A percentile compares a stretch with the other conserved stretches of the same genome.
phyloP scores from a whole-genome alignment of 2,329 filamentous ascomycete species.

The Coniochaeta sp. region DNA sequence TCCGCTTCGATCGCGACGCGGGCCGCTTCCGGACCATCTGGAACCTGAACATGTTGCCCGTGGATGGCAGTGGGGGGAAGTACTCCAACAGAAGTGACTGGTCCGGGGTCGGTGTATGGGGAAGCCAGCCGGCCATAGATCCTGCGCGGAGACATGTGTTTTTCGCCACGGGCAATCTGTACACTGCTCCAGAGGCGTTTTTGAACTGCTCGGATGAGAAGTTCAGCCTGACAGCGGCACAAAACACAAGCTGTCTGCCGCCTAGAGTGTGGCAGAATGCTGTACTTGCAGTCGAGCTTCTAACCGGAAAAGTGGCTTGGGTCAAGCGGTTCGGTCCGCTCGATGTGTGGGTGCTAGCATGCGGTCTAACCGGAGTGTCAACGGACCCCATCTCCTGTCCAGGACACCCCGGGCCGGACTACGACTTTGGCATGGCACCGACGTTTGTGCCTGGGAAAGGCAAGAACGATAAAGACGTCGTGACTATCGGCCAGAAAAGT shows the following conservation, averaged over 20 bases:
- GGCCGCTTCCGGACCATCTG: constrained; percentile 14
- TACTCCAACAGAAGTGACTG: constrained; percentile 12
- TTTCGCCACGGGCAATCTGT: constrained; percentile 23
- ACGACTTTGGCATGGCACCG: constrained; percentile 19
- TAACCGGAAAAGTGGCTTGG: constrained; percentile 17
- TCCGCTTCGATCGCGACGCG: constrained; percentile 5
- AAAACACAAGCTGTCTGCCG: constrained; percentile 14
- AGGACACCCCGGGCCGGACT: constrained; percentile 9
- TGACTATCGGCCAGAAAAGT: constrained; percentile 24
- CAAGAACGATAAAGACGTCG: constrained; percentile 12
- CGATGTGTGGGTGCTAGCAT: constrained; percentile 15
- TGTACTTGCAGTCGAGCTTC: constrained; percentile 18
- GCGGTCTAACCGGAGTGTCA: not conserved
- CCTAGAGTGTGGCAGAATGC: constrained; percentile 17
- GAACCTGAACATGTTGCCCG: constrained; percentile 8
- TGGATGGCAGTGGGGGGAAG: not conserved
- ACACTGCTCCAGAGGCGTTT: constrained; percentile 14
- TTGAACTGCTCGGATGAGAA: constrained; percentile 12
- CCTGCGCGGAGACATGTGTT: constrained; percentile 16
- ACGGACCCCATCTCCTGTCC: constrained; percentile 7
- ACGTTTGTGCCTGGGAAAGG: constrained; percentile 16
- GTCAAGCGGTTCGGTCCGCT: constrained; percentile 13
- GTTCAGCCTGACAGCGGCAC: constrained; percentile 3
- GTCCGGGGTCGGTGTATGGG: constrained; percentile 22
- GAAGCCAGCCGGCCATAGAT: constrained; percentile 23